Base-by-base conservation (phyloP, 441 rosid genomes). In the Pelargonium cotyledonis region DNA sequence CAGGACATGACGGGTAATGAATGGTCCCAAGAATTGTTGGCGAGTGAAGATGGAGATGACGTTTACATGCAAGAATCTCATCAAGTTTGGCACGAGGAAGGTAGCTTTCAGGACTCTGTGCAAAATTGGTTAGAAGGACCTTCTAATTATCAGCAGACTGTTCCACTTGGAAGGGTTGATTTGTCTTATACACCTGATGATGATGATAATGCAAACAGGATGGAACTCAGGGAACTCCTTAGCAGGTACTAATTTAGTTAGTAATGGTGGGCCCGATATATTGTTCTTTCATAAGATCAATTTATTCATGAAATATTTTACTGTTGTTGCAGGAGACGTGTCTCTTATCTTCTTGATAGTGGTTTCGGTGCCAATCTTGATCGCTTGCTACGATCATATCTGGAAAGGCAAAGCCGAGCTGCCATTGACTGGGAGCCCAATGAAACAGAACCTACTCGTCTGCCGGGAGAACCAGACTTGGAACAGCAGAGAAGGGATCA, bases 361-460 rank as follows among this genome's bases (percentile, higher is more conserved):
- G 87, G 90, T 75, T 91, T 94, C 77, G 89, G 97, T 10, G 86
- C 86, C 76, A 88, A 84, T 75, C 99, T 94, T 71, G 88, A 91
- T 73, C 96, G 84, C 38, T 77, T 94, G 82, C 71, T 91, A 70
- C 97, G 79, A 72, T 89, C 99, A 57, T 88, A 91, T 73, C 89
- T 85, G 79, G 89, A 91, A 78, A 87, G 99, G 83, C 92, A 87
- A 87, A 85, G 86, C 72, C 86, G 74, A 72, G 76, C 76, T 63
- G 71, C 90, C 46, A 78, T 79, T 46, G 87, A 89, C 38, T 84
- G 88, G 97, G 96, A 89, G 69, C 79, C 83, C 74, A 72, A 82
- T 66, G 96, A 76, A 73, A 77, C 81, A 46, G 78, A 81, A 69
- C 74, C 86, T 62, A 71, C 78, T 65, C 73, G 78, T 64, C 72